Evolutionary conservation across 2,329 filamentous ascomycete species (phyloP).

Genomic region (Fusarium torreyae): DNA sequence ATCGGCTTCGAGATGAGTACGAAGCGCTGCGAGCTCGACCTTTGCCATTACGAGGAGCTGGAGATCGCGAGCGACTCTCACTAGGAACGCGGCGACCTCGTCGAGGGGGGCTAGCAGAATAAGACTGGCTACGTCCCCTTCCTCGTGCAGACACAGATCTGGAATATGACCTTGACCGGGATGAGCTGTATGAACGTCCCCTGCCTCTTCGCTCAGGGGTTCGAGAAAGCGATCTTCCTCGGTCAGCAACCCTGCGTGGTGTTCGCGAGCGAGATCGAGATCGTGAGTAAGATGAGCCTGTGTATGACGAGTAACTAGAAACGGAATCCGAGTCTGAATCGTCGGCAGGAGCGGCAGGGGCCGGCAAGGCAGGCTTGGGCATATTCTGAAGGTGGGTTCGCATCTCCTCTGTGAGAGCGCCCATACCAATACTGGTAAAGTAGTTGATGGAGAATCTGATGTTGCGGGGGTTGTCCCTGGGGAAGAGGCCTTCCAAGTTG

Average conservation of each 20-base stretch:
- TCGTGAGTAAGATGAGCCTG: conserved; percentile 71
- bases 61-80: conserved; percentile 51
- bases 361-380: conserved; percentile 85
- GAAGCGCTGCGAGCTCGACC: conserved; percentile 50
- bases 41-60: conserved; percentile 49
- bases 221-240: conserved; percentile 51
- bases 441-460: conserved; percentile 99
- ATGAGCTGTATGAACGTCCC: conserved; percentile 49
- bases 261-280: conserved; percentile 64
- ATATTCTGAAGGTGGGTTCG: conserved; percentile 90
- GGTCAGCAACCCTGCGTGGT: conserved; percentile 45
- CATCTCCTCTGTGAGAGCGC: conserved; percentile 94
- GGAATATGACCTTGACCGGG: conserved; percentile 64
- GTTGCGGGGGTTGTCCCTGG: conserved; percentile 88
- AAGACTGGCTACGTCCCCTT: conserved; percentile 46
- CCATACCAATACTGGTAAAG: conserved; percentile 98
- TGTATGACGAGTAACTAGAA: conserved; percentile 85
- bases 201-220: conserved; percentile 48
- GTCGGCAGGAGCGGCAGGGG: conserved; percentile 65
- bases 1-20: conserved; percentile 53
- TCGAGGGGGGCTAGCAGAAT: conserved; percentile 53
- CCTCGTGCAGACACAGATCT: conserved; percentile 55
- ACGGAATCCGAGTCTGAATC: conserved; percentile 80
- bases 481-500: conserved; percentile 89
- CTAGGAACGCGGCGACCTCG: conserved; percentile 45